Base-by-base conservation (phyloP, 805 yeast genomes). In the Priceomyces melissophilus region DNA sequence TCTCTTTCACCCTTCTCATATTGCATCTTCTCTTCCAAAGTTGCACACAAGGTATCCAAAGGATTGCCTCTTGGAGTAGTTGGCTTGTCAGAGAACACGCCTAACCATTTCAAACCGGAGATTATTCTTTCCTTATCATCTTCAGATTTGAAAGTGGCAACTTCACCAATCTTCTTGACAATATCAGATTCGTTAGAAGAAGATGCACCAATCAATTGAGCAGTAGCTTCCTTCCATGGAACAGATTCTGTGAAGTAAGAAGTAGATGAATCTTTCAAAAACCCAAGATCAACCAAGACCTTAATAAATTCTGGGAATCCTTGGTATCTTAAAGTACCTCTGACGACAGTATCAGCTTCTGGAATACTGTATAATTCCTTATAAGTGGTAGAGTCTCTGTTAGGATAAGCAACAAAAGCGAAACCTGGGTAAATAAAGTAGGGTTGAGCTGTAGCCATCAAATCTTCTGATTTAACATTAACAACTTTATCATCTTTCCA, bases 291-390 rank as follows among this genome's bases (percentile, higher is more conserved):
- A 43, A 93, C 98, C 38, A 93, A 78, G 35, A 84, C 97, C 73
- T 90, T 90, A 65, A 90, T 83, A 65, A 93, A 91, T 73, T 91
- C 96, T 45, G 98, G 96, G 91, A 93, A 93, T 38, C 99, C 99
- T 73, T 89, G 97, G 81, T 77, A 93, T 74, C 99, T 82, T 63
- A 93, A 78, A 49, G 99, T 93, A 61, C 99, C 99, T 75, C 99
- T 86, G 59, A 93, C 79, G 47, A 91, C 88, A 45, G 96, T 88
- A 61, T 93, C 88, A 52, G 98, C 98, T 75, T 93, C 99, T 52
- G 99, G 99, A 47, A 93, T 93, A 59, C 78, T 67, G 71, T 93
- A 93, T 53, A 90, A 80, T 67, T 90, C 95, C 75, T 81, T 86
- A 79, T 87, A 93, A 43, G 84, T 78, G 45, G 97, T 88, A 31